Conservation (phyloP, 768 basidiomycete genomes). For the Gymnopilus dilepis region DNA sequence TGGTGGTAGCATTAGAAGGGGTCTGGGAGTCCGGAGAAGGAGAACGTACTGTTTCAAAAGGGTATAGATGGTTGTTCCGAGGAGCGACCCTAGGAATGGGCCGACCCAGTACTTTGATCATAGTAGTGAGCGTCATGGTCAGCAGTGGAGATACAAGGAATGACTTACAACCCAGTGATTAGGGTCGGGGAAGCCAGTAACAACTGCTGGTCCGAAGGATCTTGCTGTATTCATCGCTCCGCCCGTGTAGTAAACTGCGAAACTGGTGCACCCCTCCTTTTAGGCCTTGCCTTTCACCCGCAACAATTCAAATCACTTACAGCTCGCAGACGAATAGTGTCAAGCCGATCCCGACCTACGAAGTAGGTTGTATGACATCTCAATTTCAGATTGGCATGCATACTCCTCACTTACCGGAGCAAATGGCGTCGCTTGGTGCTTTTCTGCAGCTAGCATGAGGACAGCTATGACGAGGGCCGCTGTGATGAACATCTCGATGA, state of each 20-base stretch:
- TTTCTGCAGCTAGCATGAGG: conserved; percentile 78
- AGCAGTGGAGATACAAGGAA: background rate
- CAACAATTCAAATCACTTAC: conserved; percentile 36
- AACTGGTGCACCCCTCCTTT: conserved; percentile 41
- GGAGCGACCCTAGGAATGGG: conserved; percentile 66
- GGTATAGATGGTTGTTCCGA: conserved; percentile 62
- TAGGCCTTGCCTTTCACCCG: background rate
- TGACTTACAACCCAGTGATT: conserved; percentile 66
- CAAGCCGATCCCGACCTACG: conserved; percentile 66
- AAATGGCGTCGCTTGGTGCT: conserved; percentile 67
- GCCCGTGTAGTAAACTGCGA: conserved; percentile 66
- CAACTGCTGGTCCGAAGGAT: conserved; percentile 71
- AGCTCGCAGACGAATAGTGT: conserved; percentile 68
- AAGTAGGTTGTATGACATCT: conserved; percentile 36
- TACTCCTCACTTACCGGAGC: conserved; percentile 53
- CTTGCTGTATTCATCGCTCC: conserved; percentile 74
- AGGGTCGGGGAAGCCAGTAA: conserved; percentile 58
- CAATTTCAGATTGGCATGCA: too few relatives aligned
- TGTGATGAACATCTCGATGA: conserved; percentile 77
- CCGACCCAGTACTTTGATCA: conserved; percentile 69
- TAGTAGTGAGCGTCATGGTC: conserved; percentile 2
- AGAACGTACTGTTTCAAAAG: conserved; percentile 52
- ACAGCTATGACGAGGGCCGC: conserved; percentile 62
- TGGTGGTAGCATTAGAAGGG: conserved; percentile 4
- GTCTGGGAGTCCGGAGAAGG: background rate